Evolutionary conservation across 345 rosid species (phyloP).

Genomic region (Gossypium thurberi): DNA sequence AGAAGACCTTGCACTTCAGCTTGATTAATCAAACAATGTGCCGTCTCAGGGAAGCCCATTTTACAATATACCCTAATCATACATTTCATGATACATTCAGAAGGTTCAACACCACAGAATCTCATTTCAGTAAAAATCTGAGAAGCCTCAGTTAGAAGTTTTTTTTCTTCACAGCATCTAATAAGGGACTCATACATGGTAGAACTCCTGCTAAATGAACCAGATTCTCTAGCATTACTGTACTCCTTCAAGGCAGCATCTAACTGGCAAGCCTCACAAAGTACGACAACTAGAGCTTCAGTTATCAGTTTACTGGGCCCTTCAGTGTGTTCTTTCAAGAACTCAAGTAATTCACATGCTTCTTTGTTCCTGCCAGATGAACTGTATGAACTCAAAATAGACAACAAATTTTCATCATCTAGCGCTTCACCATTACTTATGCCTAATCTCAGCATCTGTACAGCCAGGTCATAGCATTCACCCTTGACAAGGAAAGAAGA

Average conservation of each 20-base stretch:
- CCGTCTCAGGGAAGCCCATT: conserved; percentile 84
- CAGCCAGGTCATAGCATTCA: conserved; percentile 78
- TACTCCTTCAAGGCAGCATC: conserved; percentile 71
- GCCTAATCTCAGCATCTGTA: conserved; percentile 57
- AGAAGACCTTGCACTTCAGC: conserved; percentile 48
- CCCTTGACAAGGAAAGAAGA: conserved; percentile 75
- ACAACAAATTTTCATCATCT: conserved; percentile 49
- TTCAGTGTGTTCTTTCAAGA: conserved; percentile 46
- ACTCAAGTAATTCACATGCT: conserved; percentile 74
- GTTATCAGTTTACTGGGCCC: conserved; percentile 45
- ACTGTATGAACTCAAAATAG: conserved; percentile 70
- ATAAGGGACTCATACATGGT: conserved; percentile 68
- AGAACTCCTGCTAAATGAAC: conserved; percentile 37
- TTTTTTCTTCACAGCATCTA: conserved; percentile 56
- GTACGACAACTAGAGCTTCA: conserved; percentile 63
- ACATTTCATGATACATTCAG: conserved; percentile 39
- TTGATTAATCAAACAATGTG: conserved; percentile 52
- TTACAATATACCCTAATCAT: conserved; percentile 63
- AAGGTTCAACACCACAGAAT: conserved; percentile 49
- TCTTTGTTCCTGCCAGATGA: conserved; percentile 67
- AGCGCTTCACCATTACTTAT: conserved; percentile 46
- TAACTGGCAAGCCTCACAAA: conserved; percentile 60
- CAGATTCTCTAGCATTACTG: conserved; percentile 33
- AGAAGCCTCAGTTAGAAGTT: conserved; percentile 65
- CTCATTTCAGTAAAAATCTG: conserved; percentile 80